Conservation (phyloP, 2,329 filamentous ascomycete species). For the Cladophialophora bantiana region DNA sequence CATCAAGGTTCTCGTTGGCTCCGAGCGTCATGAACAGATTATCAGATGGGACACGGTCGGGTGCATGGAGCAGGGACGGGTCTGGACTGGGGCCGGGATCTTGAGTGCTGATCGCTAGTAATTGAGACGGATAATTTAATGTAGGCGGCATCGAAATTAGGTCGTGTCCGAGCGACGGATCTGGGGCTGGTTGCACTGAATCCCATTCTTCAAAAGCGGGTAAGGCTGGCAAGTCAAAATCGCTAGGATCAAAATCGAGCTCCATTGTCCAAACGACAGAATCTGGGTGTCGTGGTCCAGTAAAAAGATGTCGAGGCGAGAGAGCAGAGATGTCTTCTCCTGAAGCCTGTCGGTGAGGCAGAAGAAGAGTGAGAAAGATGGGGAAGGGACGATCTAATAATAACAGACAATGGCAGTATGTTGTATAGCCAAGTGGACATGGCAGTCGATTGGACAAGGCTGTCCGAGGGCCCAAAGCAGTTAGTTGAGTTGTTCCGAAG, state of each 20-base stretch:
- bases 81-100: background rate
- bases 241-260: background rate
- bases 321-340: background rate
- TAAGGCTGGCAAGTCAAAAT: background rate
- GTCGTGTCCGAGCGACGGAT: background rate
- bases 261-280: background rate
- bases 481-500: background rate
- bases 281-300: background rate
- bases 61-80: background rate
- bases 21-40: background rate
- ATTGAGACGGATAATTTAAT: background rate
- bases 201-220: background rate
- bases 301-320: background rate
- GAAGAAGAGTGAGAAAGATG: background rate
- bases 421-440: background rate
- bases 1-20: background rate
- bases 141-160: background rate
- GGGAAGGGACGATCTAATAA: background rate
- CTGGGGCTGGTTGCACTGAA: background rate
- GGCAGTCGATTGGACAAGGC: background rate
- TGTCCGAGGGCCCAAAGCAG: background rate
- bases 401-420: background rate
- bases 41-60: background rate
- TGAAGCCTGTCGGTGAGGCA: background rate
- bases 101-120: background rate